Conservation (phyloP, 257 asterid species). For the Capsicum pubescens region DNA sequence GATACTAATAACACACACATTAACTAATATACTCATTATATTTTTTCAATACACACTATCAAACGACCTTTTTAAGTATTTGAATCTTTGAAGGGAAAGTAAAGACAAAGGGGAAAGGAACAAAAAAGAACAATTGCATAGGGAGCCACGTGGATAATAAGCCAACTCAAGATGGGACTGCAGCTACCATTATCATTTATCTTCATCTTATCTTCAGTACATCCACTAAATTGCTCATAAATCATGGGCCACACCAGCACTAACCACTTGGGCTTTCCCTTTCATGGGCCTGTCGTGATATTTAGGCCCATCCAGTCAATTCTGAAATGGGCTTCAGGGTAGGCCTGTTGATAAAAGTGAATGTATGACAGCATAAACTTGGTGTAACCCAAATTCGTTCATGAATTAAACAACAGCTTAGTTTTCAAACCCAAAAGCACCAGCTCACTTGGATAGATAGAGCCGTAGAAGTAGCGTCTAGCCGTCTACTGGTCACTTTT, state of each 20-base stretch:
- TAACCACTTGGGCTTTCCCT: background rate
- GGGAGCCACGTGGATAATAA: background rate
- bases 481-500: background rate
- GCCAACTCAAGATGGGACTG: conserved; percentile 26
- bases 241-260: conserved; percentile 14
- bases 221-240: background rate
- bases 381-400: no score
- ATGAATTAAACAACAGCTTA: background rate
- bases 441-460: no score
- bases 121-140: conserved; percentile 1
- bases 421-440: background rate
- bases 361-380: no score
- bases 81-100: background rate
- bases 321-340: background rate
- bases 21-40: no score
- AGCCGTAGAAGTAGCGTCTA: no score
- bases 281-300: background rate
- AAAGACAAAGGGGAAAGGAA: background rate
- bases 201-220: conserved; percentile 24
- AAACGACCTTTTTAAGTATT: background rate
- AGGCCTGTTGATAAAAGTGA: background rate
- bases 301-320: background rate
- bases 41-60: no score
- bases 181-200: conserved; percentile 2
- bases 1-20: no score